Evolutionary conservation across 2,329 filamentous ascomycete genomes (phyloP).

Genomic region (Talaromyces amestolkiae): DNA sequence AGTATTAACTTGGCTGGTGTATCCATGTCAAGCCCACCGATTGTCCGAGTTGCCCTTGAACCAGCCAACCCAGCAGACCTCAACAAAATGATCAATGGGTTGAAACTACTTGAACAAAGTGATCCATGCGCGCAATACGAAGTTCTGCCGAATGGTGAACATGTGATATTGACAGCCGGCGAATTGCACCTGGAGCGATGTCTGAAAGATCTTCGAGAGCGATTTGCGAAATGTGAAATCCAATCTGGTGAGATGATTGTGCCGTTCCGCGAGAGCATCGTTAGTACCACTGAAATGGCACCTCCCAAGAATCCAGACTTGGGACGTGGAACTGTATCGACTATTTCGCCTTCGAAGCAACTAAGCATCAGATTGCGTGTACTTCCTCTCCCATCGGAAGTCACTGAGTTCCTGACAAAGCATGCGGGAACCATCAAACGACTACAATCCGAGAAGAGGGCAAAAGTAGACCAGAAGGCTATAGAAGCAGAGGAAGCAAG

Average conservation of each 20-base stretch:
- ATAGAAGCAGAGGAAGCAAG: slow-evolving; percentile 36
- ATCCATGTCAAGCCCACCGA: slow-evolving; percentile 75
- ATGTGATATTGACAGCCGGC: slow-evolving; percentile 89
- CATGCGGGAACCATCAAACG: slow-evolving; percentile 75
- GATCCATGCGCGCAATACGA: slow-evolving; percentile 97
- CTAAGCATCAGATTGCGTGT: slow-evolving; percentile 74
- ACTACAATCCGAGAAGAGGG: slow-evolving; percentile 69
- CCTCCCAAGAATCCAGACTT: slow-evolving; percentile 80
- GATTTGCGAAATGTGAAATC: slow-evolving; percentile 91
- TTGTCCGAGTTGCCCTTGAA: slow-evolving; percentile 93
- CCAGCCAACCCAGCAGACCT: slow-evolving; percentile 85
- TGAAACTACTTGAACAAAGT: slow-evolving; percentile 85
- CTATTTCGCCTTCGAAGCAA: slow-evolving; percentile 79
- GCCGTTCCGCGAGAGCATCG: slow-evolving; percentile 89
- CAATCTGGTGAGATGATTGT: slow-evolving; percentile 93
- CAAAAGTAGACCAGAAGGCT: slow-evolving; percentile 42
- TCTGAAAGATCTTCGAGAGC: slow-evolving; percentile 84
- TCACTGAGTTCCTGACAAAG: slow-evolving; percentile 82
- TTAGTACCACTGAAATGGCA: slow-evolving; percentile 86
- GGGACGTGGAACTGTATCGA: slow-evolving; percentile 75
- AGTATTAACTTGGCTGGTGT: slow-evolving; percentile 89
- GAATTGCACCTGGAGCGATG: slow-evolving; percentile 93
- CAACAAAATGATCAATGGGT: slow-evolving; percentile 88
- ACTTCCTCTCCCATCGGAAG: slow-evolving; percentile 70
- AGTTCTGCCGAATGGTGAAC: slow-evolving; percentile 86